Conservation (phyloP, 805 yeast genomes). For the Yueomyces sinensis region DNA sequence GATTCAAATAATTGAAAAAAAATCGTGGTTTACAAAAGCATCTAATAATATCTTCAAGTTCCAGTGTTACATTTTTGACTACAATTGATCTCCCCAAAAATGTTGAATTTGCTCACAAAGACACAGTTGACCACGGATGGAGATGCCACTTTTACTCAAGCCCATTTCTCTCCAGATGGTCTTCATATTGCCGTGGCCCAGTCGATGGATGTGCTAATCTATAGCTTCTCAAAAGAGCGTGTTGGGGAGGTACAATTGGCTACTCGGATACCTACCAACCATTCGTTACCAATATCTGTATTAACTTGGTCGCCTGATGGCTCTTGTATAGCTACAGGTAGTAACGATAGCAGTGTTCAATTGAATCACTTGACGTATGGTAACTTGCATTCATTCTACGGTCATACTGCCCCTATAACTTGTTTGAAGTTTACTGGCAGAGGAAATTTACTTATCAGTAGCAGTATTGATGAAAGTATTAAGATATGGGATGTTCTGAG, state of each 20-base stretch:
- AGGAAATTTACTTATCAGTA: constrained; percentile 70
- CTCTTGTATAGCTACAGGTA: constrained; percentile 62
- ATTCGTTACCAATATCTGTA: constrained; percentile 60
- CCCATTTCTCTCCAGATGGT: not conserved
- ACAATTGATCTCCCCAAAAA: too few relatives aligned
- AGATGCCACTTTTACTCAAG: too few relatives aligned
- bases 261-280: constrained; percentile 9
- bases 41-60: too few relatives aligned
- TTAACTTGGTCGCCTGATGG: constrained; percentile 69
- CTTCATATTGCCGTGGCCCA: not conserved
- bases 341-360: constrained; percentile 73
- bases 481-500: constrained; percentile 70
- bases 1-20: too few relatives aligned
- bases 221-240: not conserved
- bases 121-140: too few relatives aligned
- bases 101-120: too few relatives aligned
- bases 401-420: constrained; percentile 80
- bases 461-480: constrained; percentile 83
- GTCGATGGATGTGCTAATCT: not conserved
- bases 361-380: constrained; percentile 51
- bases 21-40: too few relatives aligned
- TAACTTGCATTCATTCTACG: constrained; percentile 33
- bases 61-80: too few relatives aligned
- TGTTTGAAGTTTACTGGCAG: constrained; percentile 54
- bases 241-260: not conserved